Base-by-base conservation (phyloP, 345 rosid genomes). In the Arabidopsis suecica region DNA sequence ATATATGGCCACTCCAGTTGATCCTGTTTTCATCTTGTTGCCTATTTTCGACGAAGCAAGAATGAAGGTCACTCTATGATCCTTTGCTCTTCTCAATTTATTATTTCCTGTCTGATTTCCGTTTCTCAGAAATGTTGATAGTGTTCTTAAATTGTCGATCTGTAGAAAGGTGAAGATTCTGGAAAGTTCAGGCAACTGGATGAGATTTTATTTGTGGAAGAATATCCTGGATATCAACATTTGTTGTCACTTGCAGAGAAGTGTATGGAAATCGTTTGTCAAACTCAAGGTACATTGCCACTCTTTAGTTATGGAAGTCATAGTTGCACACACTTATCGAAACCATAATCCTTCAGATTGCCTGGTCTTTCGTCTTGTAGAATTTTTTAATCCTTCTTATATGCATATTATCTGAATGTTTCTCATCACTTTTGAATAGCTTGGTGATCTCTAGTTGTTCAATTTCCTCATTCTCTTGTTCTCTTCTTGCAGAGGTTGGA, bases 151-250 rank as follows among this genome's bases (percentile, higher is more conserved):
- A 3, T 50, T 64, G 45, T 67, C 7, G 2, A 34, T 51, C 6
- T 84, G 86, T 90, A 91, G 98, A 94, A 85, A 79, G 85, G 83
- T 51, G 88, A 84, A 72, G 90, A 88, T 82, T 83, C 77, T 28
- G 97, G 98, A 79, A 91, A 86, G 80, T 94, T 94, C 84, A 88
- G 98, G 82, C 87, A 82, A 75, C 65, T 91, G 67, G 95, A 91
- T 72, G 98, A 94, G 86, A 89, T 91, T 61, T 69, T 94, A 48
- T 89, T 82, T 45, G 71, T 91, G 14, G 72, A 82, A 47, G 95
- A 85, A 61, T 86, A 77, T 83, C 88, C 96, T 69, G 95, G 85
- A 51, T 94, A 91, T 83, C 91, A 68, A 61, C 79, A 81, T 55
- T 66, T 91, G 60, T 73, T 78, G 65, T 70, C 90, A 42, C 79